These are phyloP conservation scores for Trichoderma atroviride DNA, from an alignment of 2,329 filamentous ascomycete species.

Conservation along the genomic window DNA sequence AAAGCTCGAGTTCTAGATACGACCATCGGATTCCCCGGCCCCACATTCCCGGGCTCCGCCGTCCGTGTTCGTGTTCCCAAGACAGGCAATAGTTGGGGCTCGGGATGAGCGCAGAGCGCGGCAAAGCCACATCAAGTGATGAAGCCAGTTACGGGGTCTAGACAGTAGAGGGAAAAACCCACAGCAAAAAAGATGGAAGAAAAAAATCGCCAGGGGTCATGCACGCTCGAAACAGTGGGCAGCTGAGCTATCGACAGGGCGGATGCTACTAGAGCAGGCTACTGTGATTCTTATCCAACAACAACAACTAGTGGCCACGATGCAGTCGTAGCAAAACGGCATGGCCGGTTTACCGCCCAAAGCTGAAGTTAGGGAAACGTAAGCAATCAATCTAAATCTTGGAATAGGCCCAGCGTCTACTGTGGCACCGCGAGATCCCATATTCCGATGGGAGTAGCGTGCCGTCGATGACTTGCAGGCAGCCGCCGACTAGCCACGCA, in stretches of 20 bases:
- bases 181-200: neutral
- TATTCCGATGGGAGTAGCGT: conserved; percentile 18
- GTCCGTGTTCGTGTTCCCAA: conserved; percentile 17
- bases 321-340: conserved; percentile 13
- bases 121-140: conserved; percentile 10
- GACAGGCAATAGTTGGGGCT: conserved; percentile 9
- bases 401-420: neutral
- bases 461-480: conserved; percentile 26
- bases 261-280: conserved; percentile 13
- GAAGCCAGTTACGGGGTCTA: neutral
- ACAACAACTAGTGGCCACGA: conserved; percentile 18
- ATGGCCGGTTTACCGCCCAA: conserved; percentile 11
- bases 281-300: conserved; percentile 11
- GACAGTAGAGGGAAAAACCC: neutral
- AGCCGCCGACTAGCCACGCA: conserved; percentile 22
- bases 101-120: conserved; percentile 17
- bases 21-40: conserved; percentile 27
- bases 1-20: neutral
- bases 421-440: conserved; percentile 16
- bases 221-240: conserved; percentile 21
- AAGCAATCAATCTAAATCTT: conserved; percentile 16
- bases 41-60: conserved; percentile 23
- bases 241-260: conserved; percentile 27
- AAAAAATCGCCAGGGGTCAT: conserved; percentile 16
- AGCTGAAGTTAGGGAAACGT: conserved; percentile 1